Conservation (phyloP, 2,329 filamentous ascomycete genomes). For the Diaporthe citrichinensis region DNA sequence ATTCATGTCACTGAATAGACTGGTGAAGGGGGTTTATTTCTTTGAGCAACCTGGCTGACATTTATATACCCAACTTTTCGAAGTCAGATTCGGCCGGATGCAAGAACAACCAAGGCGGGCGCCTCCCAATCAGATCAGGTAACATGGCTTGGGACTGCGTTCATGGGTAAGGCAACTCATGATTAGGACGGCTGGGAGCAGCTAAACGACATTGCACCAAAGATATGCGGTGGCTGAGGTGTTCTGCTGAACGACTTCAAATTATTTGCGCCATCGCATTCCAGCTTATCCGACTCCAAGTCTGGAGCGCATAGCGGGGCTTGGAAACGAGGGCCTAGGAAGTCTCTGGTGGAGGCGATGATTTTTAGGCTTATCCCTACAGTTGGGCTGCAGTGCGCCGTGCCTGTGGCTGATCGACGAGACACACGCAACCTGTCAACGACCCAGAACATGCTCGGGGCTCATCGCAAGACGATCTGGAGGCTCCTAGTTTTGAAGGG, state of each 20-base stretch:
- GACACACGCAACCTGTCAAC: not conserved
- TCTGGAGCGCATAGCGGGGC: not conserved
- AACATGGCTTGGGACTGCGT: not conserved
- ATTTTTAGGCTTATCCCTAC: not conserved
- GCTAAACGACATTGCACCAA: not conserved
- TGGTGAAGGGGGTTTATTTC: not conserved
- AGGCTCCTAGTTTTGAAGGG: not conserved
- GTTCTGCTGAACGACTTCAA: not conserved
- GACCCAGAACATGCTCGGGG: not conserved
- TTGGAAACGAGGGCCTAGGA: not conserved
- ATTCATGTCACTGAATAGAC: not conserved
- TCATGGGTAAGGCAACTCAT: no score
- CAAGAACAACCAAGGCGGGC: not conserved
- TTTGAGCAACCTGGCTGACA: not conserved
- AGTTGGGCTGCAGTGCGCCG: not conserved
- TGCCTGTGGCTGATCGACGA: not conserved
- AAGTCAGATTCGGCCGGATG: not conserved
- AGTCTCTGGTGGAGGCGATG: not conserved
- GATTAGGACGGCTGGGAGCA: not conserved
- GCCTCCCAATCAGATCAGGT: not conserved
- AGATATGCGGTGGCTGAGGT: not conserved
- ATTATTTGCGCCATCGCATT: not conserved
- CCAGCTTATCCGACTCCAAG: not conserved
- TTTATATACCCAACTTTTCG: not conserved
- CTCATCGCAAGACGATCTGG: not conserved